phyloP scores from a whole-genome alignment of 2,329 filamentous ascomycete species.

The Hysterium pulicare region DNA sequence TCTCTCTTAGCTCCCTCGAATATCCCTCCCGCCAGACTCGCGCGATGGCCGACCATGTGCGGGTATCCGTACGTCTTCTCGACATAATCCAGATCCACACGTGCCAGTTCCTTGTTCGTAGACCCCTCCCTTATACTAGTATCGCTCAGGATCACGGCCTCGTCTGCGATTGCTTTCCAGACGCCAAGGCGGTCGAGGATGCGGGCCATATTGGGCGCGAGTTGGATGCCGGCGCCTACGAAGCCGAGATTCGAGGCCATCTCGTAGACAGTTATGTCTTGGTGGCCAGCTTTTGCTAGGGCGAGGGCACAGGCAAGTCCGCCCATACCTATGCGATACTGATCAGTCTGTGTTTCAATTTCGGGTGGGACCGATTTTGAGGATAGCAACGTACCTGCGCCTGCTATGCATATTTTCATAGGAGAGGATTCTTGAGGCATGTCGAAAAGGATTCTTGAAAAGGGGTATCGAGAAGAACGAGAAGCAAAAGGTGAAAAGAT shows the following conservation, averaged over 20 bases:
- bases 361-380: no score
- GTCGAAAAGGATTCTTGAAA: no score
- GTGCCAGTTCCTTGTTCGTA: conserved; percentile 65
- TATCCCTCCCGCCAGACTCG: conserved; percentile 65
- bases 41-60: conserved; percentile 76
- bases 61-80: conserved; percentile 66
- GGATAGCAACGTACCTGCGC: no score
- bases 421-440: no score
- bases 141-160: conserved; percentile 67
- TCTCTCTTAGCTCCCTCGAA: conserved; percentile 68
- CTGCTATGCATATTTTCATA: no score
- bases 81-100: conserved; percentile 68
- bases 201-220: conserved; percentile 77
- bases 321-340: conserved; percentile 86
- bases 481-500: no score
- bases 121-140: conserved; percentile 73
- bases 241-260: conserved; percentile 71
- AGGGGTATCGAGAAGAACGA: no score
- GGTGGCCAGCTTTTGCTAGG: conserved; percentile 73
- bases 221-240: conserved; percentile 79
- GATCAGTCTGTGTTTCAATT: no score
- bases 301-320: conserved; percentile 69
- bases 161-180: conserved; percentile 66
- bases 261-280: conserved; percentile 70
- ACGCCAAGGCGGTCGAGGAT: conserved; percentile 71